Percentiles rank a stretch among this genome's conserved stretches.
Evolutionary conservation across 345 rosid genomes (phyloP).

Genomic region (Eucalyptus cladocalyx): DNA sequence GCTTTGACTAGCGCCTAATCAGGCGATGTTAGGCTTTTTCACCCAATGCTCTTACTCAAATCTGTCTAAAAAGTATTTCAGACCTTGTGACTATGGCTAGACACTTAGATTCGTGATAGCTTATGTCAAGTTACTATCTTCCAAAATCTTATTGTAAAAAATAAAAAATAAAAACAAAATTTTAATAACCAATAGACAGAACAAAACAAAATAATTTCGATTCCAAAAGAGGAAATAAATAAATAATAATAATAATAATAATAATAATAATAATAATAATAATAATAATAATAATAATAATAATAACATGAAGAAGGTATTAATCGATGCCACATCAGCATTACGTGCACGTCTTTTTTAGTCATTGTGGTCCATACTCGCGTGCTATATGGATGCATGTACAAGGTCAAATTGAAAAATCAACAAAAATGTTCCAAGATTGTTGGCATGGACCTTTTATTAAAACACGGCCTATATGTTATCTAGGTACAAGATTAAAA

Average conservation of each 20-base stretch:
- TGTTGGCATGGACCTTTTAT: neutral
- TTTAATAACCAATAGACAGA: neutral
- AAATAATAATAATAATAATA: no score
- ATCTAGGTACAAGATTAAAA: neutral
- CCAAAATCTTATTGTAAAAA: neutral
- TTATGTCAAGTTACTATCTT: neutral
- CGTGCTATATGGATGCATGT: neutral
- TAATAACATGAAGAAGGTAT: neutral
- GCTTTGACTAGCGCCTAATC: no score
- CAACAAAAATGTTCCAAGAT: neutral
- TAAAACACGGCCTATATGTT: rapidly evolving
- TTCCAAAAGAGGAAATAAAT: no score
- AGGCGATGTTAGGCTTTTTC: neutral
- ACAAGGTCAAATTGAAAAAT: neutral
- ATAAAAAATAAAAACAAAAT: no score
- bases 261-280: no score
- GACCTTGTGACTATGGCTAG: neutral
- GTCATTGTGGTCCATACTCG: neutral
- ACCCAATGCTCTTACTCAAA: neutral
- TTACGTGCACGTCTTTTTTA: neutral
- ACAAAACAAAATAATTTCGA: no score
- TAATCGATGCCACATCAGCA: neutral
- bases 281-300: no score
- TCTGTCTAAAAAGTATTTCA: neutral
- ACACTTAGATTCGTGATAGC: neutral